Evolutionary conservation across 108 stramenopile genomes (phyloP).

Genomic region (Cyclotella baltica): DNA sequence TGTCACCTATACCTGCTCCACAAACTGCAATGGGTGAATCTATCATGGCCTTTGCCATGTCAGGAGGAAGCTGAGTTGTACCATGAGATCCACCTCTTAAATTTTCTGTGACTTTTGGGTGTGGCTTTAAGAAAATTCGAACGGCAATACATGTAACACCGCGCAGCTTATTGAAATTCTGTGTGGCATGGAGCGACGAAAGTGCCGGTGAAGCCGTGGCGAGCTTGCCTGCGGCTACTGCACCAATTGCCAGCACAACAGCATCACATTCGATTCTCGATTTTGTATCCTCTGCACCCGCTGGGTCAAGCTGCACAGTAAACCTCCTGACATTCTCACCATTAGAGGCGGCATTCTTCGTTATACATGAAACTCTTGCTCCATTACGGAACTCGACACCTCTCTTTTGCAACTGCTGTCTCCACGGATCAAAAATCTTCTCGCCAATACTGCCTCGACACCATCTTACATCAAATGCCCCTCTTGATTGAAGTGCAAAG

Average conservation of each 20-base stretch:
- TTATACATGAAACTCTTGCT: conserved; percentile 64
- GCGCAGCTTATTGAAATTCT: conserved; percentile 65
- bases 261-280: conserved; percentile 68
- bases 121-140: conserved; percentile 66
- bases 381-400: conserved; percentile 68
- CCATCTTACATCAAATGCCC: conserved; percentile 92
- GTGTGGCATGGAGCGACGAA: conserved; percentile 42
- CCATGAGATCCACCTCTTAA: conserved; percentile 43
- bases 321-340: not conserved
- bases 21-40: conserved; percentile 83
- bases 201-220: conserved; percentile 60
- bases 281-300: conserved; percentile 29
- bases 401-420: conserved; percentile 45
- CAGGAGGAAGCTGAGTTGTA: conserved; percentile 49
- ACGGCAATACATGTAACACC: conserved; percentile 90
- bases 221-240: conserved; percentile 59
- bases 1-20: conserved; percentile 70
- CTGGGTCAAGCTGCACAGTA: conserved; percentile 24
- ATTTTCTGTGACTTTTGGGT: conserved; percentile 27
- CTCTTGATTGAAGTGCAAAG: conserved; percentile 83
- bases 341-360: conserved; percentile 19
- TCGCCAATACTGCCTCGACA: conserved; percentile 76
- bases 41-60: conserved; percentile 66
- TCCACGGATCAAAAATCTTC: conserved; percentile 83
- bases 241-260: conserved; percentile 83